Percentiles rank a stretch among this genome's conserved stretches.
Conservation (phyloP, 2,329 filamentous ascomycete species). For the Exophiala sp. region DNA sequence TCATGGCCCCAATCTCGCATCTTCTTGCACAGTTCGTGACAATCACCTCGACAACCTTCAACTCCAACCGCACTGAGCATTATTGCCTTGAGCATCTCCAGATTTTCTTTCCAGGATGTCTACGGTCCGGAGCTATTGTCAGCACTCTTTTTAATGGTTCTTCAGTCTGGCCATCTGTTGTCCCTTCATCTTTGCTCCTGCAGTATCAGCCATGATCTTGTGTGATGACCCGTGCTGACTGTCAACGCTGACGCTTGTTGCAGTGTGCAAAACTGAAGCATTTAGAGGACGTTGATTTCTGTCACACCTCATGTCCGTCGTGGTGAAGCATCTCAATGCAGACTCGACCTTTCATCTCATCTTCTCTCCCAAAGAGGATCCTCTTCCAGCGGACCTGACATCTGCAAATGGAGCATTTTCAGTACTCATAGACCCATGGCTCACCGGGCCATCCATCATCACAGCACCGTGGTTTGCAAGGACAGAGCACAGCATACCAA, state of each 20-base stretch:
- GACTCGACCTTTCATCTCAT: slow-evolving; percentile 34
- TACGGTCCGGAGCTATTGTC: no score
- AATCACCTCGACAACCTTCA: no score
- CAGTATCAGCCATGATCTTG: no score
- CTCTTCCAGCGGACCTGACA: slow-evolving; percentile 12
- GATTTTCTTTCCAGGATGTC: not conserved
- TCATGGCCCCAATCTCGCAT: not conserved
- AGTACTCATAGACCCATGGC: slow-evolving; percentile 67
- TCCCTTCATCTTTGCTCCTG: no score
- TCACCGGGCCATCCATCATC: slow-evolving; percentile 55
- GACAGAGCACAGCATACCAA: slow-evolving; percentile 49
- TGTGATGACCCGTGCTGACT: no score
- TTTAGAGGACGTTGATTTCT: not conserved
- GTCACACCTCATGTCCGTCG: slow-evolving; percentile 17
- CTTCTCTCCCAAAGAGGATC: slow-evolving; percentile 27
- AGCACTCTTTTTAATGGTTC: no score
- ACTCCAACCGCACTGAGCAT: not conserved
- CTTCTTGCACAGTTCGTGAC: not conserved
- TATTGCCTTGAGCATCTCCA: not conserved
- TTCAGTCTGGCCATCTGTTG: no score
- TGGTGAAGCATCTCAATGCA: slow-evolving; percentile 30
- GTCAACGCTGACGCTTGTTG: no score
- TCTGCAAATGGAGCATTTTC: slow-evolving; percentile 44
- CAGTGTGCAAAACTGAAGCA: not conserved
- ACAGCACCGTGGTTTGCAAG: slow-evolving; percentile 57